Evolutionary conservation across 805 yeast species (phyloP).

Genomic region (Wickerhamia fluorescens): DNA sequence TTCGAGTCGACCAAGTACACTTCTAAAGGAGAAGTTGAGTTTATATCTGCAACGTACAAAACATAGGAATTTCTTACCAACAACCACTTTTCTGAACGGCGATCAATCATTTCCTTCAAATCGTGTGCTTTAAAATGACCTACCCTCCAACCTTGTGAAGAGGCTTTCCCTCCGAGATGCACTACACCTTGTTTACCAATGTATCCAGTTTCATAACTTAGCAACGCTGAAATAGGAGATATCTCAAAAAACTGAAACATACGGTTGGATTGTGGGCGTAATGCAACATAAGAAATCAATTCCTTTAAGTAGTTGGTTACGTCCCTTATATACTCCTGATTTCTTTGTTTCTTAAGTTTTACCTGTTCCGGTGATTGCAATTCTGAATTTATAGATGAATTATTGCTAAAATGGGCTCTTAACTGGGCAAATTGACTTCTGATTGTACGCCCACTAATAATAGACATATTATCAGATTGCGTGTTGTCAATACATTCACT

Average conservation of each 20-base stretch:
- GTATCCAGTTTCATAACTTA: constrained; percentile 74
- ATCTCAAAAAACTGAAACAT: constrained; percentile 83
- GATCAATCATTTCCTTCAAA: constrained; percentile 75
- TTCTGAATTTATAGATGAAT: constrained; percentile 15
- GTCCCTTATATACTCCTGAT: constrained; percentile 34
- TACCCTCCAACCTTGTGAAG: constrained; percentile 92
- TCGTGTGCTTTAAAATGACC: constrained; percentile 79
- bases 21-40: constrained; percentile 83
- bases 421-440: constrained; percentile 21
- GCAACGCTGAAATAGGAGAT: constrained; percentile 77
- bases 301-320: constrained; percentile 64
- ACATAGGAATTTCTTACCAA: constrained; percentile 78
- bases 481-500: not conserved
- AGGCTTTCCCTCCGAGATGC: constrained; percentile 74
- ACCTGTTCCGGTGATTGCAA: constrained; percentile 25
- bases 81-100: constrained; percentile 92
- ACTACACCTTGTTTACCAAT: constrained; percentile 88
- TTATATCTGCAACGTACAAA: constrained; percentile 77
- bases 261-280: constrained; percentile 76
- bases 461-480: constrained; percentile 14
- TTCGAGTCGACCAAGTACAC: constrained; percentile 80
- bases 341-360: constrained; percentile 17
- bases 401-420: constrained; percentile 23
- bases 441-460: constrained; percentile 10
- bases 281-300: constrained; percentile 50